A percentile compares a stretch with the other conserved stretches of the same genome.
phyloP scores from a whole-genome alignment of 352 stramenopile genomes.

The Phytophthora tubulina region DNA sequence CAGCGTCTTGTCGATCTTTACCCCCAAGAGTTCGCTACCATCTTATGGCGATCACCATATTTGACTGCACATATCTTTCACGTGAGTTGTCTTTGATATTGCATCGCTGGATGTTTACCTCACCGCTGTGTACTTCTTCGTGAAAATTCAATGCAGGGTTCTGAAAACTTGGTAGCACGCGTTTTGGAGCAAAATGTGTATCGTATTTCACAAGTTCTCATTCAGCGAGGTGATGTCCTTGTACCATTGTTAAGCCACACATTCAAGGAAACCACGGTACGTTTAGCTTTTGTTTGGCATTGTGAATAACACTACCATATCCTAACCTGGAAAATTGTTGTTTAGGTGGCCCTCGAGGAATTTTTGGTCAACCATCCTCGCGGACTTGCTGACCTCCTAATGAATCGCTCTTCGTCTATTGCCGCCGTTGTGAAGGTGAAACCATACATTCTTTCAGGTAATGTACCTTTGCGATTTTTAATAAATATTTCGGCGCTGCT shows the following conservation, averaged over 20 bases:
- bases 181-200: slow-evolving; percentile 84
- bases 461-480: background rate
- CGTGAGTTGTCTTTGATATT: slow-evolving; percentile 30
- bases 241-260: slow-evolving; percentile 65
- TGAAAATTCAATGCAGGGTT: slow-evolving; percentile 39
- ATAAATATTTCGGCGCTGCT: too few species aligned
- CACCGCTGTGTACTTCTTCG: background rate
- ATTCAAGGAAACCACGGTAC: slow-evolving; percentile 70
- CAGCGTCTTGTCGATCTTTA: slow-evolving; percentile 73
- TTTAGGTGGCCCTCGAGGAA: slow-evolving; percentile 68
- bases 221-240: slow-evolving; percentile 61
- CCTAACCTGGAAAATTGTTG: slow-evolving; percentile 1
- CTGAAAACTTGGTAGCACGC: slow-evolving; percentile 62
- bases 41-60: slow-evolving; percentile 72
- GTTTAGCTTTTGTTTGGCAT: background rate
- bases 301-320: background rate
- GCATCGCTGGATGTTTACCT: background rate
- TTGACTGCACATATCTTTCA: slow-evolving; percentile 79
- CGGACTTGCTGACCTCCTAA: slow-evolving; percentile 63
- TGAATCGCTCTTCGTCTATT: slow-evolving; percentile 64
- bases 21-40: slow-evolving; percentile 55
- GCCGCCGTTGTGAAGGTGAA: slow-evolving; percentile 59
- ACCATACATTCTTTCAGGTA: slow-evolving; percentile 66
- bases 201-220: slow-evolving; percentile 66
- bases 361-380: slow-evolving; percentile 74